Conservation (phyloP, 306 rosid genomes). For the Quercus alba region DNA sequence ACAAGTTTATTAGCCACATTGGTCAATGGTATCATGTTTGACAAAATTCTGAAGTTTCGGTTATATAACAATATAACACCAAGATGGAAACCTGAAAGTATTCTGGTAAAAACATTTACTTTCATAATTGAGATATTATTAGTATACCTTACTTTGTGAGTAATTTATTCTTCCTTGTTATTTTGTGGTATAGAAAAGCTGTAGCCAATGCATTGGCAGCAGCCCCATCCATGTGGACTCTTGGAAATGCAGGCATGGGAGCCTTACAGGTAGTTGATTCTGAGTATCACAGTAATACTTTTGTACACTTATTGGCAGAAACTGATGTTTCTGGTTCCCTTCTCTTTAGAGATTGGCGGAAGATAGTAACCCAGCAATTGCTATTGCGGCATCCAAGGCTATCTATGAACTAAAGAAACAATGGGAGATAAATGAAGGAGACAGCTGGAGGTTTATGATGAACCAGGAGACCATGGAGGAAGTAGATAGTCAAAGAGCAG, state of each 20-base stretch:
- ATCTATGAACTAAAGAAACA: slow-evolving; percentile 91
- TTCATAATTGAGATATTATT: background rate
- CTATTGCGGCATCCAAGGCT: slow-evolving; percentile 82
- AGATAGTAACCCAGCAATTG: slow-evolving; percentile 78
- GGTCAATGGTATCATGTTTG: too few species aligned
- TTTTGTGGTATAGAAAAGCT: slow-evolving; percentile 52
- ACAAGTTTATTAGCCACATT: too few species aligned
- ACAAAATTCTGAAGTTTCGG: background rate
- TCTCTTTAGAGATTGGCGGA: slow-evolving; percentile 81
- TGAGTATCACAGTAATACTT: background rate
- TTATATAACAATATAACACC: background rate
- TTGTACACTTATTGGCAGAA: background rate
- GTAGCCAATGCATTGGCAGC: slow-evolving; percentile 83
- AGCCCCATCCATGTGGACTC: slow-evolving; percentile 97
- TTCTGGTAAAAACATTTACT: background rate
- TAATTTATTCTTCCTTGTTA: background rate
- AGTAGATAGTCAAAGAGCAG: slow-evolving; percentile 36
- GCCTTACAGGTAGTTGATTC: slow-evolving; percentile 69
- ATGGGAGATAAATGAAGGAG: slow-evolving; percentile 95
- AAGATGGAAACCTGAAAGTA: background rate
- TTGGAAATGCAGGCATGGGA: slow-evolving; percentile 98
- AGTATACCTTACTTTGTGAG: background rate
- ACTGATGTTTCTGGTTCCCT: slow-evolving; percentile 16
- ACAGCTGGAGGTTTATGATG: slow-evolving; percentile 87
- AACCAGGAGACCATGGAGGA: slow-evolving; percentile 41